phyloP scores from a whole-genome alignment of 805 yeast genomes.

The Candida ponderosae region DNA sequence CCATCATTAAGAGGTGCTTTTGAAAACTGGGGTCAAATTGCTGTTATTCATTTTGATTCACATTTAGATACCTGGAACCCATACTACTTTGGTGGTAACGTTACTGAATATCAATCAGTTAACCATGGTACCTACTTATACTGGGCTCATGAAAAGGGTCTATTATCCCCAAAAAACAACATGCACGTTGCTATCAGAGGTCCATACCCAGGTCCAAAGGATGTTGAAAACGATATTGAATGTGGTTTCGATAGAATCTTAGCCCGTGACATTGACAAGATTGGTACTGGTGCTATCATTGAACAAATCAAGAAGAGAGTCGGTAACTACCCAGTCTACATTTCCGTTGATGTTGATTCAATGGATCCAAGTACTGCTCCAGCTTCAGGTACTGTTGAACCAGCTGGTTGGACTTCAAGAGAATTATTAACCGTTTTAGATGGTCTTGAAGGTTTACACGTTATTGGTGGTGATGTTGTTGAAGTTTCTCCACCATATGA shows the following conservation, averaged over 20 bases:
- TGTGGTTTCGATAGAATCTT: constrained; percentile 42
- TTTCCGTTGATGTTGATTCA: constrained; percentile 42
- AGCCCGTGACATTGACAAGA: constrained; percentile 38
- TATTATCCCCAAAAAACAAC: constrained; percentile 37
- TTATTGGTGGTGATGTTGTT: constrained; percentile 45
- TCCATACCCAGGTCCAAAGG: constrained; percentile 37
- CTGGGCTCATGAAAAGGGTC: constrained; percentile 63
- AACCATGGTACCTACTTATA: constrained; percentile 69
- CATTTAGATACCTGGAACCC: constrained; percentile 73
- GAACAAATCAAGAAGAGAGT: constrained; percentile 26
- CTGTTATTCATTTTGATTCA: constrained; percentile 51
- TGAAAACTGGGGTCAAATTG: constrained; percentile 36
- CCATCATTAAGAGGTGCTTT: constrained; percentile 41
- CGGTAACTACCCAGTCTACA: constrained; percentile 34
- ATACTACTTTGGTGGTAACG: constrained; percentile 51
- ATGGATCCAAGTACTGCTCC: constrained; percentile 47
- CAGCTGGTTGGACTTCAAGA: constrained; percentile 44
- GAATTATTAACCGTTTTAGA: constrained; percentile 36
- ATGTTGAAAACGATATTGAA: constrained; percentile 34
- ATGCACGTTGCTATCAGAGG: constrained; percentile 63
- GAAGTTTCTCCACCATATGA: constrained; percentile 58
- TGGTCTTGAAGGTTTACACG: constrained; percentile 35
- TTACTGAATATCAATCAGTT: constrained; percentile 46
- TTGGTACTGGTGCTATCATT: constrained; percentile 32
- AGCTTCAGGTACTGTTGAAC: constrained; percentile 46